Base-by-base conservation (phyloP, 2,329 filamentous ascomycete species). In the Hawksworthiomyces lignivorus region DNA sequence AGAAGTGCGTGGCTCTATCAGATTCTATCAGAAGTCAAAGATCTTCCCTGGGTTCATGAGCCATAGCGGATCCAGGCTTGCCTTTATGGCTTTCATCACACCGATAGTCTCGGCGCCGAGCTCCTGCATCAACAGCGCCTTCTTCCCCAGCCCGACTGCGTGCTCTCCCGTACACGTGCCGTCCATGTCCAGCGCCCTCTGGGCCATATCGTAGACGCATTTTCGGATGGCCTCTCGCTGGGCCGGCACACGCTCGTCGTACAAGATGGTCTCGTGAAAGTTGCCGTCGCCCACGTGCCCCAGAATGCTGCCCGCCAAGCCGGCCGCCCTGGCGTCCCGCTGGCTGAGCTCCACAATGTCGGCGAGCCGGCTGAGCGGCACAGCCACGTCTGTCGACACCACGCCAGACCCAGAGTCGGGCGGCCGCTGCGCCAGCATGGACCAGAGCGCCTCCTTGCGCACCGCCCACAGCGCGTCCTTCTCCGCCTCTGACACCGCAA, bases 131-230 rank as follows among this genome's bases (percentile, higher is more conserved):
- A 95, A 68, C 8, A 79, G 84, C 44, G 80, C 77, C 64, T 94
- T 94, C 65, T 94, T 94, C 14, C 86, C 87, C 61, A 90, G 77
- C 18, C 87, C 88, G 47, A 94, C 74, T 1, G 84, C 84, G 60
- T 94, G 87, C 61, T 94, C 88, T 21, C 87, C 88, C 1, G 88
- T 94, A 59, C 86, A 92, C 6, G 88, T 94, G 2, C 89, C 87
- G 46, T 95, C 89, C 88, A 96, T 95, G 50, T 90, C 86, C 19
- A 96, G 62, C 3, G 88, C 89, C 15, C 87, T 77, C 52, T 84
- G 75, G 17, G 95, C 87, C 88, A 96, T 95, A 52, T 87, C 82
- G 56, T 89, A 80, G 34, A 96, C 87, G 49, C 85, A 87, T n/a
- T n/a, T n/a, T n/a, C n/a, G n/a, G n/a, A n/a, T n/a, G n/a, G n/a